Evolutionary conservation across 1,139 yeast species (phyloP).

Genomic region (Yamadazyma sp.): DNA sequence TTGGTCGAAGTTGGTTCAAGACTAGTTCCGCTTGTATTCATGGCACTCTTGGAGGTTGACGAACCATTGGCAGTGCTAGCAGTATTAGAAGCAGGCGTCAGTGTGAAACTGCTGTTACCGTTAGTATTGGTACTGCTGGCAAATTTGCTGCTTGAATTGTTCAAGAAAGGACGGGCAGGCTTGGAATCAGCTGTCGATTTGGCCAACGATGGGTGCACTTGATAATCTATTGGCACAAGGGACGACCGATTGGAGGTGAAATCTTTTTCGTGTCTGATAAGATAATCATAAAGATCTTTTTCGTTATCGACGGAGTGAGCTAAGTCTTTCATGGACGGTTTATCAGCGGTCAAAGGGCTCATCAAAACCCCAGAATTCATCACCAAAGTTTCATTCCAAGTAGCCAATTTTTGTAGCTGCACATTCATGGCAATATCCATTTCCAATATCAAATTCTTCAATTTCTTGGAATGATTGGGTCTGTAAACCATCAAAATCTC

Average conservation of each 20-base stretch:
- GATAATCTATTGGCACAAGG: slow-evolving; percentile 70
- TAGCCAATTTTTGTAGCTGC: slow-evolving; percentile 85
- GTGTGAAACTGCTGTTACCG: slow-evolving; percentile 2
- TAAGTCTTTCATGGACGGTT: slow-evolving; percentile 69
- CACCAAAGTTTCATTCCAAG: slow-evolving; percentile 79
- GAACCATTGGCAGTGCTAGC: background rate
- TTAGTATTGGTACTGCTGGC: background rate
- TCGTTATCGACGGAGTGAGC: slow-evolving; percentile 83
- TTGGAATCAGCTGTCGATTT: slow-evolving; percentile 36
- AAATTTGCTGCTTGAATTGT: slow-evolving; percentile 15
- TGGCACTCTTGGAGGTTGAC: background rate
- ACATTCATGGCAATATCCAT: slow-evolving; percentile 86
- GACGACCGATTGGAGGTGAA: slow-evolving; percentile 26
- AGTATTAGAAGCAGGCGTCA: background rate
- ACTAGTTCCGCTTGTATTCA: background rate
- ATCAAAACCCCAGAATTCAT: slow-evolving; percentile 84
- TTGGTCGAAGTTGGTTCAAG: slow-evolving; percentile 3
- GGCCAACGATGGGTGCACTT: slow-evolving; percentile 70
- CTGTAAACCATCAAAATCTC: slow-evolving; percentile 72
- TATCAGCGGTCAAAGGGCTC: slow-evolving; percentile 60
- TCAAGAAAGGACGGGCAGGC: slow-evolving; percentile 41
- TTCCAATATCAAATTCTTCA: slow-evolving; percentile 78
- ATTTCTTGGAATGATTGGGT: slow-evolving; percentile 71
- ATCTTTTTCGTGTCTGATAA: slow-evolving; percentile 48
- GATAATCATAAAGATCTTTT: slow-evolving; percentile 71